Evolutionary conservation across 2,329 filamentous ascomycete genomes (phyloP).

Genomic region (Neocatenulostroma microsporum): DNA sequence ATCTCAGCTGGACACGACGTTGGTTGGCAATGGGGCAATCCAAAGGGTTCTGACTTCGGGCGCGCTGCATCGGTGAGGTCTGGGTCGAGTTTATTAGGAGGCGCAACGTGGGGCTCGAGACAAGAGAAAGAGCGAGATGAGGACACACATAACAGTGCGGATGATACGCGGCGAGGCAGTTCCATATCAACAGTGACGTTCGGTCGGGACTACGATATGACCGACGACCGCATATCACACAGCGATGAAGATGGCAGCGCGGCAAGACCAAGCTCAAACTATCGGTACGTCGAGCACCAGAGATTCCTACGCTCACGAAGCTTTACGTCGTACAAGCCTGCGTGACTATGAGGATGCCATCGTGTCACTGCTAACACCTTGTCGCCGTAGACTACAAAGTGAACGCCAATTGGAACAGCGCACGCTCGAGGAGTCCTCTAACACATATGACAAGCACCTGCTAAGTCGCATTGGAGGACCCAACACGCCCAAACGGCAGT

Average conservation of each 20-base stretch:
- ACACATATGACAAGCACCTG: constrained; percentile 56
- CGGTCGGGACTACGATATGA: constrained; percentile 21
- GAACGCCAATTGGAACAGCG: constrained; percentile 52
- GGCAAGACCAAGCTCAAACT: constrained; percentile 31
- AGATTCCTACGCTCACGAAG: too few relatives aligned
- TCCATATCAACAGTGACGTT: constrained; percentile 31
- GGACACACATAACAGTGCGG: constrained; percentile 17
- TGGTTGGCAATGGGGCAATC: constrained; percentile 57
- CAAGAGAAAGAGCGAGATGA: constrained; percentile 24
- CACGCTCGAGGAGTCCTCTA: constrained; percentile 51
- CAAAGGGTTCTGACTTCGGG: constrained; percentile 40
- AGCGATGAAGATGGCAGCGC: constrained; percentile 25
- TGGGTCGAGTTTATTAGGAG: constrained; percentile 41
- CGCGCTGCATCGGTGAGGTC: constrained; percentile 34
- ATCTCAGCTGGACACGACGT: constrained; percentile 51
- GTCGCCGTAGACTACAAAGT: constrained; percentile 48
- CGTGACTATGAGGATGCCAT: not conserved
- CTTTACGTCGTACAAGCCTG: too few relatives aligned
- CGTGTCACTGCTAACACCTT: constrained; percentile 7
- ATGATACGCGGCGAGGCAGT: constrained; percentile 32
- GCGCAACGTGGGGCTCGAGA: constrained; percentile 6
- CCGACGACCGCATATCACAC: constrained; percentile 18
- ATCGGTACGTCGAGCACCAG: constrained; percentile 38
- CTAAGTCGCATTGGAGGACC: constrained; percentile 54
- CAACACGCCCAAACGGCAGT: constrained; percentile 44